Conservation (phyloP, 2,329 filamentous ascomycete genomes). For the Cladosporium sp. region DNA sequence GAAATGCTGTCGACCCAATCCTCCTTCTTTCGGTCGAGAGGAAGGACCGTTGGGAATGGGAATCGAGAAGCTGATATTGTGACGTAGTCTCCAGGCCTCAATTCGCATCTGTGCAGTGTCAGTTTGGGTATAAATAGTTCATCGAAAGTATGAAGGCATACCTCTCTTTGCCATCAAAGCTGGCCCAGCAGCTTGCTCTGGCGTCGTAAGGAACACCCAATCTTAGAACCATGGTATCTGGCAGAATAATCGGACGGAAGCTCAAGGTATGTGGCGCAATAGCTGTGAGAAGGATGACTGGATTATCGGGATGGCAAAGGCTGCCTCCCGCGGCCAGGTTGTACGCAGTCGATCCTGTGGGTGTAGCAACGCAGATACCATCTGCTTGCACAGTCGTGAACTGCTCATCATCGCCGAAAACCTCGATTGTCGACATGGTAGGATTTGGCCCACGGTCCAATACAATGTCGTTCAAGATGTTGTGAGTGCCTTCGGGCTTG, state of each 20-base stretch:
- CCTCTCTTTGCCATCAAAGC: constrained; percentile 89
- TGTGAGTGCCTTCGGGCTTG: constrained; percentile 74
- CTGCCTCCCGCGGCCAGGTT: constrained; percentile 94
- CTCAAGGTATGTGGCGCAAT: constrained; percentile 94
- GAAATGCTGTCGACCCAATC: constrained; percentile 82
- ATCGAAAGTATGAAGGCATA: constrained; percentile 13
- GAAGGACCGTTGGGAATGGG: constrained; percentile 73
- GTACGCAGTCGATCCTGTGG: constrained; percentile 91
- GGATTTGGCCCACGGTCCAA: constrained; percentile 90
- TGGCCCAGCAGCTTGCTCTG: constrained; percentile 88
- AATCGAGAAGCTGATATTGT: constrained; percentile 77
- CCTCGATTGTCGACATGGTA: constrained; percentile 86
- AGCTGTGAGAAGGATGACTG: constrained; percentile 88
- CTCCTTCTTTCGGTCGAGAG: constrained; percentile 64
- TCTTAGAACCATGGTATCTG: constrained; percentile 90
- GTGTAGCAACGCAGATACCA: constrained; percentile 88
- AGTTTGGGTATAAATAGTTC: not conserved
- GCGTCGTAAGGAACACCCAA: constrained; percentile 94
- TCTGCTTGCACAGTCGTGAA: constrained; percentile 93
- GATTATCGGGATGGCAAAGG: constrained; percentile 92
- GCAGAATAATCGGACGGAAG: constrained; percentile 93
- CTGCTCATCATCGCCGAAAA: constrained; percentile 93
- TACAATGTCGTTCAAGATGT: constrained; percentile 96
- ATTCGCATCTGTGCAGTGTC: constrained; percentile 43
- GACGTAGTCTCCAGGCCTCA: constrained; percentile 75